phyloP scores from a whole-genome alignment of 192 early-diverging fungal genomes.

The Dimargaris xerosporica region DNA sequence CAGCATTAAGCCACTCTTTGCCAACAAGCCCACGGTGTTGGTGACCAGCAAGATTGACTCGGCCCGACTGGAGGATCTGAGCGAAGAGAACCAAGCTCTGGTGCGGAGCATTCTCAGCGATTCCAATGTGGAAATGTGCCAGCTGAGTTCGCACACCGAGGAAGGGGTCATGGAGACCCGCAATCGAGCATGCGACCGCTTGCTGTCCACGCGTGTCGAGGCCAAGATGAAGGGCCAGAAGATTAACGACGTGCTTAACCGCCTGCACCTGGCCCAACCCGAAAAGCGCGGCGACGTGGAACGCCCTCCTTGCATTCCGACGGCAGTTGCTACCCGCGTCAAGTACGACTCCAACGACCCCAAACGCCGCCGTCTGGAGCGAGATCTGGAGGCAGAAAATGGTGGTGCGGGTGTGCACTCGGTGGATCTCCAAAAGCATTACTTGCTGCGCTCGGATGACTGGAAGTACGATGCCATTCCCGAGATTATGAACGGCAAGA shows the following conservation, averaged over 20 bases:
- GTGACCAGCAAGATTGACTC: constrained; percentile 96
- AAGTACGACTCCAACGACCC: constrained; percentile 73
- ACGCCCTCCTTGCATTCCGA: constrained; percentile 75
- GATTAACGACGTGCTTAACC: constrained; percentile 85
- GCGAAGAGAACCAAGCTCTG: constrained; percentile 48
- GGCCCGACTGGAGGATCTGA: constrained; percentile 62
- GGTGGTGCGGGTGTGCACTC: constrained; percentile 97
- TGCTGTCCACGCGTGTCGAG: constrained; percentile 85
- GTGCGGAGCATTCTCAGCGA: constrained; percentile 57
- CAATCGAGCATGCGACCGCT: constrained; percentile 83
- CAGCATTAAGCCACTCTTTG: constrained; percentile 94
- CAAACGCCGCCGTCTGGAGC: constrained; percentile 66
- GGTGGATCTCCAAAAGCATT: constrained; percentile 88
- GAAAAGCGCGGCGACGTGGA: constrained; percentile 63
- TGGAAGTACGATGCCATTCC: constrained; percentile 98
- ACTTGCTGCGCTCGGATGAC: constrained; percentile 64
- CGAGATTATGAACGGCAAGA: constrained; percentile 97
- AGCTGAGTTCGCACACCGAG: constrained; percentile 85
- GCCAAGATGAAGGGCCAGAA: constrained; percentile 81
- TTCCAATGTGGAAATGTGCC: constrained; percentile 52
- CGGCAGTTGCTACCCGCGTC: constrained; percentile 41
- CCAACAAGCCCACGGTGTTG: constrained; percentile 92
- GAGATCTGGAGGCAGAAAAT: constrained; percentile 73
- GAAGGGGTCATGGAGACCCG: constrained; percentile 95
- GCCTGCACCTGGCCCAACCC: constrained; percentile 88